Conservation (phyloP, 192 early-diverging fungal genomes). For the Umbelopsis vinacea region DNA sequence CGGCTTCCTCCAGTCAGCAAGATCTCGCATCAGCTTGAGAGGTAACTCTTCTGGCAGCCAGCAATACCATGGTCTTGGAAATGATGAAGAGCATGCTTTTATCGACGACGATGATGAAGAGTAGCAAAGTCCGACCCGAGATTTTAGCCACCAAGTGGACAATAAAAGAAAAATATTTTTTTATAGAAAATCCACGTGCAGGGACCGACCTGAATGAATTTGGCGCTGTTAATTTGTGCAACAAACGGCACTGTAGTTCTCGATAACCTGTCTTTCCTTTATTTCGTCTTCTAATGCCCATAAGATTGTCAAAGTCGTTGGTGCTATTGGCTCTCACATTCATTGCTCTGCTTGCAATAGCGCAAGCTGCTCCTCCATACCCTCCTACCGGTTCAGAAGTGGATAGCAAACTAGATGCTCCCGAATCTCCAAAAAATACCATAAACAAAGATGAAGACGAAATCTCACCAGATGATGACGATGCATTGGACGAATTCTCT, state of each 20-base stretch:
- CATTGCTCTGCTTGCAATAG: not conserved
- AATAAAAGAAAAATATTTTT: too few species aligned
- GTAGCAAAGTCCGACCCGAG: not conserved
- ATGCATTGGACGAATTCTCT: not conserved
- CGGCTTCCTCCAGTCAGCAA: not conserved
- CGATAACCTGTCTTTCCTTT: not conserved
- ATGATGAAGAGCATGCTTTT: conserved; percentile 11
- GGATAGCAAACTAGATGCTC: not conserved
- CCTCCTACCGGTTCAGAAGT: not conserved
- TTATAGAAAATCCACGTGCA: conserved; percentile 2
- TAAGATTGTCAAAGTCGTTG: conserved; percentile 15
- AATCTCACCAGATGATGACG: not conserved
- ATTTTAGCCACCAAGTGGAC: too few species aligned
- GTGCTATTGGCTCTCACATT: not conserved
- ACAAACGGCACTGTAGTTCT: not conserved
- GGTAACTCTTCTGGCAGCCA: not conserved
- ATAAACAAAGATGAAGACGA: not conserved
- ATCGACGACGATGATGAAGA: conserved; percentile 18
- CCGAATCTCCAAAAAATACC: not conserved
- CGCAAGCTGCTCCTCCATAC: not conserved
- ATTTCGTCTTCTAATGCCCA: not conserved
- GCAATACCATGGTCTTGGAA: conserved; percentile 5
- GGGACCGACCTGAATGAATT: not conserved
- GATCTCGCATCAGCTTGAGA: not conserved
- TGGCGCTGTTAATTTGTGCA: not conserved